Evolutionary conservation across 2,329 filamentous ascomycete species (phyloP), one percentile per base, ranked within the genome.

Genomic region (Aspergillus ustus): DNA sequence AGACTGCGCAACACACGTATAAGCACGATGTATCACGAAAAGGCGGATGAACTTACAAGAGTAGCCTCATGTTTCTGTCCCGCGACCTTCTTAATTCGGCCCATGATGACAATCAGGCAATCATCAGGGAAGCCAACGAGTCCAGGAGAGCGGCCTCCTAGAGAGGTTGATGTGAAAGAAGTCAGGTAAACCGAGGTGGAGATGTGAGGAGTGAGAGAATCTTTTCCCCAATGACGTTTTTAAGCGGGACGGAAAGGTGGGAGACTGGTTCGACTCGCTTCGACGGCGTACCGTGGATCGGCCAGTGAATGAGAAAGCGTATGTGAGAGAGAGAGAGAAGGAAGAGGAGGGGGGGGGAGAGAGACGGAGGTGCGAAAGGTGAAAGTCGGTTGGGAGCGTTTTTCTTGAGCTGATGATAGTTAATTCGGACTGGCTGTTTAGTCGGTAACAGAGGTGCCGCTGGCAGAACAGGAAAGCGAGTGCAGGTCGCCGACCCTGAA

Each of bases 1-100:
- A 77, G 95, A 97, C 92, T 97, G 69, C 52, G 66, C 25, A 40
- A 40, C 11, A 40, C 11, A 15, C 13, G 15, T 15, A 40, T 40
- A 5, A 40, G 34, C 15, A 13, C 15, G 9, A 13, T 43, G 45
- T 44, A 37, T 22, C 31, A 49, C 20, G 22, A 28, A 31, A 11
- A 20, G 34, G 37, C 13, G 54, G 45, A 49, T 50, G 59, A 64
- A 76, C 79, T 74, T 74, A 83, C 81, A 69, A 82, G 75, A 66
- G 81, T 82, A 71, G 79, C 79, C 73, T 82, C 81, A 73, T 83
- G 81, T 70, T 83, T 83, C 63, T 80, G 77, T 70, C 80, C 78
- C 61, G 81, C 79, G 75, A 77, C 78, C 78, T 82, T 83, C 76
- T 82, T 82, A 73, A 83, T 82, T 81, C 79, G 82, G 79, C 81